Conservation (phyloP, 164 flowering plant genomes). For the Santalum album region DNA sequence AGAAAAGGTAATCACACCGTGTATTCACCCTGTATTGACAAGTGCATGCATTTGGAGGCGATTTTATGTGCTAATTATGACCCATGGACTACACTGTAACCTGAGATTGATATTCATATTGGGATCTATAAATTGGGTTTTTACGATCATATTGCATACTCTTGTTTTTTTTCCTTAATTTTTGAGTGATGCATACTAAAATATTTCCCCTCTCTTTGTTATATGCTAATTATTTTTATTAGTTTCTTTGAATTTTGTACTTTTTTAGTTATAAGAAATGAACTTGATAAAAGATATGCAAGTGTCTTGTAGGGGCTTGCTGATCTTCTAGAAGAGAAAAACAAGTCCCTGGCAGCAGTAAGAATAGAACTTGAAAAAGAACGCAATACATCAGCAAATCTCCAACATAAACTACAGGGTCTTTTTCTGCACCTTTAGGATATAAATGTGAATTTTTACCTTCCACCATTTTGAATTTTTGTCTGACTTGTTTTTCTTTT, state of each 20-base stretch:
- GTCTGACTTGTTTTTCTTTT: constrained; percentile 13
- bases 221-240: not conserved
- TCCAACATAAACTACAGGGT: constrained; percentile 54
- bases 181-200: too few species aligned
- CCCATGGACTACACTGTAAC: too few species aligned
- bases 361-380: constrained; percentile 56
- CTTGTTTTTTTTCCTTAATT: too few species aligned
- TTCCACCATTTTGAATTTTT: constrained; percentile 8
- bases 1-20: constrained; percentile 38
- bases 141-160: too few species aligned
- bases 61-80: too few species aligned
- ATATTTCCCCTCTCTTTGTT: too few species aligned
- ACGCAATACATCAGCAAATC: constrained; percentile 27
- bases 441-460: constrained; percentile 1
- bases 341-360: constrained; percentile 33
- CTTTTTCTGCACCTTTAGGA: constrained; percentile 5
- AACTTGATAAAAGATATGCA: constrained; percentile 32
- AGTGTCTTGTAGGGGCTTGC: constrained; percentile 69
- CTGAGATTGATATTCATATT: too few species aligned
- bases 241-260: not conserved
- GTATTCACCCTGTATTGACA: not conserved
- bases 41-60: too few species aligned
- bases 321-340: constrained; percentile 62
- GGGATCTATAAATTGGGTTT: too few species aligned
- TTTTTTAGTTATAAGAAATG: constrained; percentile 7